Evolutionary conservation across 179 eudicot genomes (phyloP).

Genomic region (Spergularia azorica): DNA sequence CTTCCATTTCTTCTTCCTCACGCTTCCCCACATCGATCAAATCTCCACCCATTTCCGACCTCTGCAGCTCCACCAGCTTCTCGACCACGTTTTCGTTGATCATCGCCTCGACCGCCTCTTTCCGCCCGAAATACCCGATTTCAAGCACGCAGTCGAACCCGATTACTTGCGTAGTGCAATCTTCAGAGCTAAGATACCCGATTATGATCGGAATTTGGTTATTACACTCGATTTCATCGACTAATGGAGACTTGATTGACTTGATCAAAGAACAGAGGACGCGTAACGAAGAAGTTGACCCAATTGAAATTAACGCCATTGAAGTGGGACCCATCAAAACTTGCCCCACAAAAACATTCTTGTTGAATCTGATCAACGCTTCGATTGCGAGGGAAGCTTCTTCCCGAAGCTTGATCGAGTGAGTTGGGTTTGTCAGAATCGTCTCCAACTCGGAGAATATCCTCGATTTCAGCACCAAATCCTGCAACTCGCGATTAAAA

Average conservation of each 20-base stretch:
- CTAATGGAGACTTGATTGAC: constrained; percentile 73
- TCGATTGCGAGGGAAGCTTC: constrained; percentile 49
- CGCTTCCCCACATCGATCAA: constrained; percentile 47
- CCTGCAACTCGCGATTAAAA: constrained; percentile 66
- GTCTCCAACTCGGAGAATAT: constrained; percentile 49
- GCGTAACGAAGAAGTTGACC: constrained; percentile 40
- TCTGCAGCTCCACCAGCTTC: constrained; percentile 70
- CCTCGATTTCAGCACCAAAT: constrained; percentile 57
- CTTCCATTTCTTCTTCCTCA: constrained; percentile 32
- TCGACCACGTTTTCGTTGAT: constrained; percentile 47
- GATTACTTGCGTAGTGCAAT: constrained; percentile 25
- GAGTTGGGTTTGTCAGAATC: constrained; percentile 36
- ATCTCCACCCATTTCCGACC: constrained; percentile 58
- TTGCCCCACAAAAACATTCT: constrained; percentile 85
- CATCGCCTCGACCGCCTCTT: constrained; percentile 89
- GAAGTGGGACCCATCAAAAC: constrained; percentile 61
- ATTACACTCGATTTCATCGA: constrained; percentile 67
- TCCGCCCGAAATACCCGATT: constrained; percentile 83
- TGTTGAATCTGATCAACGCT: constrained; percentile 64
- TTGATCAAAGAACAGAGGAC: constrained; percentile 58
- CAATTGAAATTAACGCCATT: constrained; percentile 51
- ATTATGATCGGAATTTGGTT: constrained; percentile 50
- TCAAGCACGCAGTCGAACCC: constrained; percentile 71
- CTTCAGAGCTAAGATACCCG: constrained; percentile 33
- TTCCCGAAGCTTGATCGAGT: constrained; percentile 48